These are phyloP conservation scores for Phylloporus scabripes DNA, from an alignment of 768 basidiomycete species.

Conservation along the genomic window DNA sequence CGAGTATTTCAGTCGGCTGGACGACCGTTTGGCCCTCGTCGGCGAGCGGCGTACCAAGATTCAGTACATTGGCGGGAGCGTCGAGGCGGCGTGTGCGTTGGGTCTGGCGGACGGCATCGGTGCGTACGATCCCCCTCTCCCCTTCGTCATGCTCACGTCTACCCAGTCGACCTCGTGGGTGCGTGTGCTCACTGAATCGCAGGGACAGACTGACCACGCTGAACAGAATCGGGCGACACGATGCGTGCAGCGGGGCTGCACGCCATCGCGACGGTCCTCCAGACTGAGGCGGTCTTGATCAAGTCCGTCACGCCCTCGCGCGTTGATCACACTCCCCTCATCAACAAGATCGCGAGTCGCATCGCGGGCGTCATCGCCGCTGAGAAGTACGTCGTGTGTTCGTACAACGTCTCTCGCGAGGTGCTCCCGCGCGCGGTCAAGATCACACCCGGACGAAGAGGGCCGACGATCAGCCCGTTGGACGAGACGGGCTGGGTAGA, in stretches of 20 bases:
- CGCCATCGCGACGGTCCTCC: conserved; percentile 84
- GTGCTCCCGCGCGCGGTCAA: conserved; percentile 53
- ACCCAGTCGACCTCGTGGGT: conserved; percentile 80
- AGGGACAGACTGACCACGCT: neutral
- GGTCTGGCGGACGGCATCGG: conserved; percentile 97
- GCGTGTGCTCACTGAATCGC: conserved; percentile 38
- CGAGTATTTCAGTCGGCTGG: conserved; percentile 68
- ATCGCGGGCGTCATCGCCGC: conserved; percentile 91
- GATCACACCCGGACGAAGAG: conserved; percentile 85
- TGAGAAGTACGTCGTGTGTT: conserved; percentile 79
- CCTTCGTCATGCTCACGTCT: neutral
- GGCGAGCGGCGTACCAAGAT: conserved; percentile 68
- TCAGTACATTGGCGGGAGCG: conserved; percentile 95
- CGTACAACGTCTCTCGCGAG: conserved; percentile 82
- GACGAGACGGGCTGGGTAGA: conserved; percentile 87
- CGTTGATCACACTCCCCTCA: conserved; percentile 57
- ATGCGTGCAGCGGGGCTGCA: conserved; percentile 98
- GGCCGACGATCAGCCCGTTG: conserved; percentile 80
- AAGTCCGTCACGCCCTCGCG: conserved; percentile 64
- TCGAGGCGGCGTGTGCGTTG: conserved; percentile 95
- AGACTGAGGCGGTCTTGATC: conserved; percentile 91
- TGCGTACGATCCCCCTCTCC: conserved; percentile 31
- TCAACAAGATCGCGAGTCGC: conserved; percentile 76
- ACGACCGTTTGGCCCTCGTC: conserved; percentile 46
- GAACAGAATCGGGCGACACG: conserved; percentile 92